phyloP scores from a whole-genome alignment of 163 green algal genomes.

The Chlorella variabilis region DNA sequence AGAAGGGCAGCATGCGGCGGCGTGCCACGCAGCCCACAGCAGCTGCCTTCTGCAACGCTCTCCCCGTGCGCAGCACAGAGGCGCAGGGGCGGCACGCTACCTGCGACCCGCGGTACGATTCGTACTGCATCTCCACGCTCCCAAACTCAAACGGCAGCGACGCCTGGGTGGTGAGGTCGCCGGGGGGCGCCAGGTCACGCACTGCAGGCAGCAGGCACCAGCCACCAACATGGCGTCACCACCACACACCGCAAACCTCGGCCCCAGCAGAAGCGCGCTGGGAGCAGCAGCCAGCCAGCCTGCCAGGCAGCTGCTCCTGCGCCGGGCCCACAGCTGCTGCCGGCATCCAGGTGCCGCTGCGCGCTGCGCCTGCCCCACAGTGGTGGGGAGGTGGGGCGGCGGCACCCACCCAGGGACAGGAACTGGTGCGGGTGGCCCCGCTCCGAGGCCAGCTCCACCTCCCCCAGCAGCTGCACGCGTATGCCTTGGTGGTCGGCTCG shows the following conservation, averaged over 20 bases:
- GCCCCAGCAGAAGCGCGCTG: background rate
- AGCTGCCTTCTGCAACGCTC: too few relatives aligned
- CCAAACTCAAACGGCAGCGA: conserved; percentile 94
- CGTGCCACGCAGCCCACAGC: too few relatives aligned
- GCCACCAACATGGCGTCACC: background rate
- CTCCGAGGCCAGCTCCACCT: conserved; percentile 90
- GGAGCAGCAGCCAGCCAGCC: background rate
- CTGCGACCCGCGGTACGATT: conserved; percentile 93
- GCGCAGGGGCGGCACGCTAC: conserved; percentile 34
- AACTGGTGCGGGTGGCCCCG: conserved; percentile 78
- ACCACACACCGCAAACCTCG: background rate
- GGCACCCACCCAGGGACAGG: conserved; percentile 61
- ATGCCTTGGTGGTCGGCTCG: conserved; percentile 95
- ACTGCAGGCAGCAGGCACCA: conserved; percentile 58
- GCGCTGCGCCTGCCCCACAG: too few relatives aligned
- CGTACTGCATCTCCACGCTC: conserved; percentile 96
- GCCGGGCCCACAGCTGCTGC: too few relatives aligned
- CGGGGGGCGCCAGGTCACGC: conserved; percentile 84
- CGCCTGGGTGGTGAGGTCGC: conserved; percentile 79
- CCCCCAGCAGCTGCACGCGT: conserved; percentile 95
- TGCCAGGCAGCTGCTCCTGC: background rate
- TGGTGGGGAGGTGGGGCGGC: too few relatives aligned
- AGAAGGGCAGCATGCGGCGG: too few relatives aligned
- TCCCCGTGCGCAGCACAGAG: too few relatives aligned
- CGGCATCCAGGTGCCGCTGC: too few relatives aligned